Base-by-base conservation (phyloP, 116 monocot species). In the Cymodocea nodosa region DNA sequence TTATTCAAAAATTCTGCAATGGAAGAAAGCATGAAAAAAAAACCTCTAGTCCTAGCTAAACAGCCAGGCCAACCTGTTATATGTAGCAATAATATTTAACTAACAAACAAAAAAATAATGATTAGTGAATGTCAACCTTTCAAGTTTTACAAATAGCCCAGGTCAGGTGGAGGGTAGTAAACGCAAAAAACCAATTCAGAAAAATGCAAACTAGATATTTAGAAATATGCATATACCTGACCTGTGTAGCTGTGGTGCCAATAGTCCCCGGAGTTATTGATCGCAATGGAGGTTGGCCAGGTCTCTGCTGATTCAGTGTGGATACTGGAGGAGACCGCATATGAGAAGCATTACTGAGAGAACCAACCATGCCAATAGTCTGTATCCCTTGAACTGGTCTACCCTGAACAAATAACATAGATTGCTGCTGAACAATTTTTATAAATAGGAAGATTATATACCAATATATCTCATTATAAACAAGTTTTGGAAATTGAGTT, bases 351-450 rank as follows among this genome's bases (percentile, higher is more conserved):
- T 76, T 59, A 61, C 67, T 78, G 34, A 87, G 63, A 59, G 85
- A 80, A 50, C 80, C 90, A 75, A 85, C 76, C 83, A 81, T 81
- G 23, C 86, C 85, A 74, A 82, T 76, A 51, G 67, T 77, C 56
- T 89, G 89, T 67, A 79, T 71, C 64, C 73, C 74, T 65, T 71
- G 84, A 73, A 68, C 52, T n/a, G 74, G 82, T 67, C 80, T 82
- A 16, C 56, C 44, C 65, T 65, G 65, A 18, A 65, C 17, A 20
- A 54, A 54, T 6, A 54, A 54, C 16, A 54, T 15, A n/a, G 15
- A 54, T 11, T 4, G 11, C 9, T 8, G 44, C 44, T 44, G 44
- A 44, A 0, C 11, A 11, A 44, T 44, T 44, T 44, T 44, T 11
- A 44, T 44, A 44, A 44, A 44, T 44, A 4, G 44, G 6, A 44